phyloP scores from a whole-genome alignment of 2,329 filamentous ascomycete species.

The Neonectria coccinea region DNA sequence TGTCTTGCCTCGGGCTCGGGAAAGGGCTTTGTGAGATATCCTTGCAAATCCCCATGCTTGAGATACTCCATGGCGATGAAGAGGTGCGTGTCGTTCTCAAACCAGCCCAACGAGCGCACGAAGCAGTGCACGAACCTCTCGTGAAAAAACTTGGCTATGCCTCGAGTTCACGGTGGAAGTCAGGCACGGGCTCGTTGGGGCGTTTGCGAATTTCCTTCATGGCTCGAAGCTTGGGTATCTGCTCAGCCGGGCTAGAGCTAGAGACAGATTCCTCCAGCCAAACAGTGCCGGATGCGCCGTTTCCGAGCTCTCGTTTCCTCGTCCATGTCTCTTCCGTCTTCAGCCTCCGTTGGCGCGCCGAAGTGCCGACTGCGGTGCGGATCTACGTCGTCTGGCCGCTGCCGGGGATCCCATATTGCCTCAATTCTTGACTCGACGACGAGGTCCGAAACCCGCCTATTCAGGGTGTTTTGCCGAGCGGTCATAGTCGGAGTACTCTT shows the following conservation, averaged over 20 bases:
- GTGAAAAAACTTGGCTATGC: background rate
- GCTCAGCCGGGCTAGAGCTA: background rate
- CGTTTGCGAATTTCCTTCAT: background rate
- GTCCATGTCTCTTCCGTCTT: background rate
- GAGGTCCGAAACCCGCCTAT: background rate
- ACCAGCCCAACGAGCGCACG: slow-evolving; percentile 13
- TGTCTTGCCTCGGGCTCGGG: slow-evolving; percentile 9
- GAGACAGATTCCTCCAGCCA: background rate
- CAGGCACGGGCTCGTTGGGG: background rate
- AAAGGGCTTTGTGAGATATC: slow-evolving; percentile 15
- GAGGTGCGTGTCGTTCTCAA: background rate
- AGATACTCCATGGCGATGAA: slow-evolving; percentile 19
- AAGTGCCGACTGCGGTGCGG: background rate
- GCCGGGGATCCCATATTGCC: background rate
- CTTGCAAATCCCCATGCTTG: slow-evolving; percentile 9
- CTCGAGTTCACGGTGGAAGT: background rate
- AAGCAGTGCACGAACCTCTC: slow-evolving; percentile 10
- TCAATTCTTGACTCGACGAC: background rate
- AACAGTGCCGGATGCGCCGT: background rate
- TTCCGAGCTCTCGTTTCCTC: background rate
- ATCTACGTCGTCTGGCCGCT: background rate
- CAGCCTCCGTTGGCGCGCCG: background rate
- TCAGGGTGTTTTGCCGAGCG: background rate
- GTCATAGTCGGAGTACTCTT: background rate
- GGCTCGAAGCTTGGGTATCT: background rate